Conservation (phyloP, 108 stramenopile genomes). For the Chaetoceros muelleri region DNA sequence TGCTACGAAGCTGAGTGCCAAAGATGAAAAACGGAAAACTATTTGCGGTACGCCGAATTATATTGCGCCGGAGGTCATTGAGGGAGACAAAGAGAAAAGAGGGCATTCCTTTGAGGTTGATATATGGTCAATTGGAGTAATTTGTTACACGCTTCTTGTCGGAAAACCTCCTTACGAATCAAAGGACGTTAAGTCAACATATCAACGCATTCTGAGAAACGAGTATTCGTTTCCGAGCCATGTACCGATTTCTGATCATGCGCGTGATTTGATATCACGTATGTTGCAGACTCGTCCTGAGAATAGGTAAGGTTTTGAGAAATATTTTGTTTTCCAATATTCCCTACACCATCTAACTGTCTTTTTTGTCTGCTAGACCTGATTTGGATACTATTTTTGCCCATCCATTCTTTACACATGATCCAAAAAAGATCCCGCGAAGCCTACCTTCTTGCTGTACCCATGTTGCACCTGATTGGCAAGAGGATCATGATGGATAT, state of each 20-base stretch:
- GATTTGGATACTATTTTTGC: constrained; percentile 48
- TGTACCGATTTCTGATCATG: constrained; percentile 61
- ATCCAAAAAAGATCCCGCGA: constrained; percentile 31
- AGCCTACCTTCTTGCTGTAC: constrained; percentile 47
- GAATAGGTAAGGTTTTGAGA: constrained; percentile 35
- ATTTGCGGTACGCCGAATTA: constrained; percentile 99
- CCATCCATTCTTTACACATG: constrained; percentile 79
- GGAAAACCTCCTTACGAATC: constrained; percentile 97
- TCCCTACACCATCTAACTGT: neutral
- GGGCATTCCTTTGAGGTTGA: constrained; percentile 97
- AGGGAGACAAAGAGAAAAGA: constrained; percentile 71
- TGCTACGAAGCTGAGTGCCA: constrained; percentile 75
- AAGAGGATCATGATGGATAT: constrained; percentile 34
- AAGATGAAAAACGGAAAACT: constrained; percentile 86
- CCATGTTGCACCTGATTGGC: constrained; percentile 55
- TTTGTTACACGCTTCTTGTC: constrained; percentile 91
- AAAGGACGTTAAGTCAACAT: constrained; percentile 97
- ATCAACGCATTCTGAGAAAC: constrained; percentile 91
- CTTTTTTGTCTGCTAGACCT: constrained; percentile 34
- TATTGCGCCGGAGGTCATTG: constrained; percentile 98
- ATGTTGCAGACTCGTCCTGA: constrained; percentile 88
- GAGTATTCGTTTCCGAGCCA: constrained; percentile 84
- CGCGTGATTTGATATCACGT: constrained; percentile 71
- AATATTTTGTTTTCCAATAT: neutral
- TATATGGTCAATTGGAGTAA: constrained; percentile 97